Conservation (phyloP, 2,329 filamentous ascomycete species). For the Alternaria tenuissima region DNA sequence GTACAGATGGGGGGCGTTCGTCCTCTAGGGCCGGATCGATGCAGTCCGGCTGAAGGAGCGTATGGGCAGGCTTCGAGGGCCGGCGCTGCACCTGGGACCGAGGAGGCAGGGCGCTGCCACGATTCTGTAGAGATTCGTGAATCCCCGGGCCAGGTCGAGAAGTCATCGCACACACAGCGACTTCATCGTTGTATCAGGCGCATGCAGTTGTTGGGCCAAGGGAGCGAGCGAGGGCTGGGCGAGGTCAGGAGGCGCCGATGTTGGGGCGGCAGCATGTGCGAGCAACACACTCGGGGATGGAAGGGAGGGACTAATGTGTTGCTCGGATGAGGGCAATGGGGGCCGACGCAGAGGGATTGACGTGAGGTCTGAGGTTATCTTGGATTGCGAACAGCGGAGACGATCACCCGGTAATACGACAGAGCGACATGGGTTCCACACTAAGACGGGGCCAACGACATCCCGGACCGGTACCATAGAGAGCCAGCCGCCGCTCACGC, state of each 20-base stretch:
- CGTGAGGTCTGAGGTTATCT: conserved; percentile 23
- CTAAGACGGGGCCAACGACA: conserved; percentile 6
- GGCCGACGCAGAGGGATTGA: conserved; percentile 3
- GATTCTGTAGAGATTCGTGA: conserved; percentile 49
- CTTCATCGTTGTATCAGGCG: conserved; percentile 50
- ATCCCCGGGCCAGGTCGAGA: conserved; percentile 54
- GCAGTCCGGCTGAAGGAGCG: conserved; percentile 41
- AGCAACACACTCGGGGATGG: conserved; percentile 11
- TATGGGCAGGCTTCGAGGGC: conserved; percentile 38
- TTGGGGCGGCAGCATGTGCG: conserved; percentile 19
- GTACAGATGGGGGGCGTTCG: conserved; percentile 31
- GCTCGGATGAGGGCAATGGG: conserved; percentile 16
- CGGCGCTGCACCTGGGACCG: conserved; percentile 39
- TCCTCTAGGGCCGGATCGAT: conserved; percentile 47
- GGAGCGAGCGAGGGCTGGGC: conserved; percentile 25
- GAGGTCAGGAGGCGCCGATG: conserved; percentile 14
- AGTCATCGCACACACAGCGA: conserved; percentile 53
- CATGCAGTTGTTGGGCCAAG: conserved; percentile 32
- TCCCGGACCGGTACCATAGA: conserved; percentile 4
- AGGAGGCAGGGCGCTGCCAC: conserved; percentile 43
- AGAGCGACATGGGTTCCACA: conserved; percentile 17
- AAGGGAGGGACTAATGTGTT: conserved; percentile 9
- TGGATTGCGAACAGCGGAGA: conserved; percentile 21
- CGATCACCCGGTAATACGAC: conserved; percentile 17
- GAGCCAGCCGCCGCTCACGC: conserved; percentile 7